Percentiles rank a stretch among this genome's conserved stretches.
Evolutionary conservation across 2,329 filamentous ascomycete genomes (phyloP).

Genomic region (Curvularia sp.): DNA sequence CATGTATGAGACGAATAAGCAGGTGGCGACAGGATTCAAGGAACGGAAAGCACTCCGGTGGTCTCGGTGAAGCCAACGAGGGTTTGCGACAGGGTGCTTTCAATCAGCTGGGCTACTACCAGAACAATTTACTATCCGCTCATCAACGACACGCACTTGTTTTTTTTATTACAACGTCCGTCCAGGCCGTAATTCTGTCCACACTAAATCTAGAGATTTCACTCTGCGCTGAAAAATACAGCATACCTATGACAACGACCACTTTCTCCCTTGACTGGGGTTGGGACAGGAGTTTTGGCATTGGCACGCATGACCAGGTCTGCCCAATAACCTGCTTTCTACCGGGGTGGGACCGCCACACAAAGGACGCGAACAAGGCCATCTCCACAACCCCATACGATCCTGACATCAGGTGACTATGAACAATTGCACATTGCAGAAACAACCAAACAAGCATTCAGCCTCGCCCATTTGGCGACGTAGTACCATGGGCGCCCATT

Average conservation of each 20-base stretch:
- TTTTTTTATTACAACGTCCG: conserved; percentile 1
- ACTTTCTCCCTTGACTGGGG: not conserved
- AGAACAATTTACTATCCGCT: conserved; percentile 2
- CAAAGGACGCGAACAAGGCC: conserved; percentile 2
- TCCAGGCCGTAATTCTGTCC: conserved; percentile 6
- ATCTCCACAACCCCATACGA: not conserved
- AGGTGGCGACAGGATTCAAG: not conserved
- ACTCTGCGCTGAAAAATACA: conserved; percentile 1
- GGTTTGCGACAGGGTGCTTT: not conserved
- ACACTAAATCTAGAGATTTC: conserved; percentile 3
- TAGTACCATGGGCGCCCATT: not conserved
- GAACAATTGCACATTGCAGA: not conserved
- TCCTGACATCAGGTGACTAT: not conserved
- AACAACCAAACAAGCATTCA: not conserved
- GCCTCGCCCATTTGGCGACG: not conserved
- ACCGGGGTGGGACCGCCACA: not conserved
- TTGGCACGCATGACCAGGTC: conserved; percentile 1
- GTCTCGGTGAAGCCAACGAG: not conserved
- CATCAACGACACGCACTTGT: conserved; percentile 3
- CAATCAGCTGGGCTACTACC: not conserved
- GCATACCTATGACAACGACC: not conserved
- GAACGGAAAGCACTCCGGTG: not conserved
- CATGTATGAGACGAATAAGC: not conserved
- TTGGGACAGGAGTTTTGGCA: conserved; percentile 1
- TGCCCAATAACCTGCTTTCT: conserved; percentile 2